Evolutionary conservation across 441 rosid species (phyloP), one percentile per base, ranked within the genome.

Genomic region (Adansonia rubrostipa): DNA sequence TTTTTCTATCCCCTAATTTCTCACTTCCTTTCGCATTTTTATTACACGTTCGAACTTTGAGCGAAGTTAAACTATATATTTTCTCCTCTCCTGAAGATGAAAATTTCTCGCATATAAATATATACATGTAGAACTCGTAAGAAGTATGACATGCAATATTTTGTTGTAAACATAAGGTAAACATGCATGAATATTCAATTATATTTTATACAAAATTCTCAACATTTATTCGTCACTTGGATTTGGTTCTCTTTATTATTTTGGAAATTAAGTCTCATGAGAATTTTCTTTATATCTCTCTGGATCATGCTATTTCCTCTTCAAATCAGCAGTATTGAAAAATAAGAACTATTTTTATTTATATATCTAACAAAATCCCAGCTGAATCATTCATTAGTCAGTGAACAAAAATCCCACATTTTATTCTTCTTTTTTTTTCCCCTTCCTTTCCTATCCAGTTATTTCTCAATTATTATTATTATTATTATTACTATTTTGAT

Each of bases 11-110:
- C 94, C 6, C 2, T 90, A n/a, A 71, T 71, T 54, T 83, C 19
- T 89, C 89, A 42, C 78, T 79, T 67, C 85, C 86, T 65, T 91
- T 88, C 74, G 84, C 87, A 33, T 85, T 53, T 82, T 74, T 64
- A 80, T 87, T 7, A 82, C 86, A 40, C 79, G 78, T 22, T 75
- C 86, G 60, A 88, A 91, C 79, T 89, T 83, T 73, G 91, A 86
- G 73, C 81, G 75, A 75, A 84, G 92, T 67, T 88, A 80, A 87
- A 58, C 28, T 24, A 24, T 24, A 24, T 19, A 2, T 17, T 7
- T 58, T 20, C 33, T 10, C 9, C 20, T 54, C 20, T 54, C 19
- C 15, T 54, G 56, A 68, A 68, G 17, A 20, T 68, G 10, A 40
- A 65, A 54, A 54, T n/a, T 54, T 54, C 8, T 3, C 20, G 0